Percentiles rank a stretch among this genome's conserved stretches.
These are phyloP conservation scores for Beauveria sp. DNA, from an alignment of 2,329 filamentous ascomycete species.

Conservation along the genomic window DNA sequence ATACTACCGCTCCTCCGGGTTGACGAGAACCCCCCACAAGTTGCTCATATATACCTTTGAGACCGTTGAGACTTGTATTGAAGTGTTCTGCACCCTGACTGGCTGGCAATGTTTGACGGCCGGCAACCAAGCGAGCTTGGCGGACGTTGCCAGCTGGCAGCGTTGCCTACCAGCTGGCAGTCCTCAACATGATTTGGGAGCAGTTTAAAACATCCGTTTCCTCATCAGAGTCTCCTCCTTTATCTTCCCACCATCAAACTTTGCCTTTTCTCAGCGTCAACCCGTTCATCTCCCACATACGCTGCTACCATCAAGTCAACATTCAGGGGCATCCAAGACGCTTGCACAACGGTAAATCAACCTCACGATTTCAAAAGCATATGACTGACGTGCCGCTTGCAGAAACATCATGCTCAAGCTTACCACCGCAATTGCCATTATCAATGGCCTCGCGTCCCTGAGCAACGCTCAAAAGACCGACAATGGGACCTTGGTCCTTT, in stretches of 20 bases:
- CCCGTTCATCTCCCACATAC: background rate
- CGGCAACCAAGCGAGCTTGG: background rate
- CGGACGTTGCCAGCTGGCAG: slow-evolving; percentile 7
- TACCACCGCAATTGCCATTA: slow-evolving; percentile 5
- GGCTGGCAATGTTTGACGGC: background rate
- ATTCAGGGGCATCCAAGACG: background rate
- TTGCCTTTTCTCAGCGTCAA: background rate
- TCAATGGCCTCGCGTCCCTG: slow-evolving; percentile 9
- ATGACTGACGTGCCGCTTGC: background rate
- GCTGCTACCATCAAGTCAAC: background rate
- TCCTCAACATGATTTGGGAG: background rate
- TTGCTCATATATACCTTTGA: background rate
- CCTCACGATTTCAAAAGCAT: background rate
- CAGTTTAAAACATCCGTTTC: background rate
- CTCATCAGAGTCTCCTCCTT: background rate
- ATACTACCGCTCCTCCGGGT: background rate
- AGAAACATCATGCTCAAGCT: slow-evolving; percentile 15
- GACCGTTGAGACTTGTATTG: background rate
- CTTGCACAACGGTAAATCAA: background rate
- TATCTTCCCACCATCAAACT: no score
- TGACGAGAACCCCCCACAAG: no score
- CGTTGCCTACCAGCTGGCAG: background rate
- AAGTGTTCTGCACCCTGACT: background rate
- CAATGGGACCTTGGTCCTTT: slow-evolving; percentile 31
- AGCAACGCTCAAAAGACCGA: slow-evolving; percentile 20